These are phyloP conservation scores for Tubosaeta sp. DNA, from an alignment of 768 basidiomycete species.

Conservation along the genomic window DNA sequence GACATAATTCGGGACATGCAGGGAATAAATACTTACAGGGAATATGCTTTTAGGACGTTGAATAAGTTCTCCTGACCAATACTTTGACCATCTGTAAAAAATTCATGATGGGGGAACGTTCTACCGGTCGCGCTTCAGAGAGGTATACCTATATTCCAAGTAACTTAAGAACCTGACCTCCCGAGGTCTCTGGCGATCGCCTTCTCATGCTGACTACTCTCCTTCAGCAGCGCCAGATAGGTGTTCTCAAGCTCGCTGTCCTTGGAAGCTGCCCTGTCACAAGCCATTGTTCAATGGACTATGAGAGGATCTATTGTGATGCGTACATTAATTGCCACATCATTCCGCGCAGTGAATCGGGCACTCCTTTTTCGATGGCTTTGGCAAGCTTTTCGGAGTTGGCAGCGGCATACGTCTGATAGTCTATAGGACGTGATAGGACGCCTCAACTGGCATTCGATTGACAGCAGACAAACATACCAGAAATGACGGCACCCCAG, in stretches of 20 bases:
- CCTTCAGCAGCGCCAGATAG: slow-evolving; percentile 80
- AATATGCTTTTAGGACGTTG: slow-evolving; percentile 97
- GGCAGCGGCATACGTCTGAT: slow-evolving; percentile 80
- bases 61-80: slow-evolving; percentile 97
- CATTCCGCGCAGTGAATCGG: slow-evolving; percentile 84
- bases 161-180: slow-evolving; percentile 41
- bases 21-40: slow-evolving; percentile 52
- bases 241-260: slow-evolving; percentile 78
- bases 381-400: slow-evolving; percentile 74
- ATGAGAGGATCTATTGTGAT: slow-evolving; percentile 5
- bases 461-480: slow-evolving; percentile 32
- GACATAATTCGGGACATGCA: not conserved
- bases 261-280: slow-evolving; percentile 84
- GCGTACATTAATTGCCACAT: slow-evolving; percentile 93
- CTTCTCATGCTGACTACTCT: slow-evolving; percentile 86
- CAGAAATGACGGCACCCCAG: slow-evolving; percentile 92
- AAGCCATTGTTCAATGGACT: slow-evolving; percentile 13
- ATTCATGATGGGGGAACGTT: slow-evolving; percentile 96
- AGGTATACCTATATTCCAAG: slow-evolving; percentile 1
- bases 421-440: slow-evolving; percentile 58
- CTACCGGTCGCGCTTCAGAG: slow-evolving; percentile 34
- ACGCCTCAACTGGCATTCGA: slow-evolving; percentile 3
- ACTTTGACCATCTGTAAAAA: slow-evolving; percentile 91
- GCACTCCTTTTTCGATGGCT: slow-evolving; percentile 92
- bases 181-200: slow-evolving; percentile 91